These are phyloP conservation scores for Candida frijolesensis DNA, from an alignment of 1,139 yeast species.

Conservation along the genomic window DNA sequence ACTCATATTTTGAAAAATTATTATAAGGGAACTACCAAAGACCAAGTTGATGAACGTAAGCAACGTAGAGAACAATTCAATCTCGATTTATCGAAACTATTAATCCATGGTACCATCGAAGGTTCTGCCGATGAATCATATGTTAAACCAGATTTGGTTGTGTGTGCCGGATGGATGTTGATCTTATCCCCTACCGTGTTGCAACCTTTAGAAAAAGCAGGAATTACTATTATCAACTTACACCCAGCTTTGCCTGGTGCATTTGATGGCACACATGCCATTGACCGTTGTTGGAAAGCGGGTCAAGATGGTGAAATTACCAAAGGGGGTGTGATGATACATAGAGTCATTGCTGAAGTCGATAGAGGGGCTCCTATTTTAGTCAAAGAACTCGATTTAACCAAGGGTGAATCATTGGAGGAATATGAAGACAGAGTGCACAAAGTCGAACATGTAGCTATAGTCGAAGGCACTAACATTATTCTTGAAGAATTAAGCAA, in stretches of 20 bases:
- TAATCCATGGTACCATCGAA: conserved; percentile 50
- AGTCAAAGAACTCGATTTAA: conserved; percentile 73
- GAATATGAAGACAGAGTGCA: conserved; percentile 86
- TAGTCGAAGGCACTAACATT: conserved; percentile 82
- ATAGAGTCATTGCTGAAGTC: conserved; percentile 90
- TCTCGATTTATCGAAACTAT: conserved; percentile 68
- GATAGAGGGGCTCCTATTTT: conserved; percentile 90
- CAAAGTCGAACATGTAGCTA: conserved; percentile 80
- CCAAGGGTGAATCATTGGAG: conserved; percentile 73
- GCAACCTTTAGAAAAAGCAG: conserved; percentile 59
- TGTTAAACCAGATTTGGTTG: conserved; percentile 74
- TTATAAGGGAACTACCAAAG: conserved; percentile 73
- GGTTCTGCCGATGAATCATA: conserved; percentile 31
- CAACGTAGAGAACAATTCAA: conserved; percentile 73
- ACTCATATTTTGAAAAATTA: conserved; percentile 75
- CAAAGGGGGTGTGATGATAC: conserved; percentile 96
- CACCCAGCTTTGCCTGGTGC: conserved; percentile 98
- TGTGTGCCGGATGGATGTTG: conserved; percentile 99
- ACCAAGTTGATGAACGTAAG: conserved; percentile 54
- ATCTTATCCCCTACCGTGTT: conserved; percentile 80
- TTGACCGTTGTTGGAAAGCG: conserved; percentile 93
- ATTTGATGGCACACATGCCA: conserved; percentile 96
- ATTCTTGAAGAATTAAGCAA: conserved; percentile 47
- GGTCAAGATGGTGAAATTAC: conserved; percentile 79
- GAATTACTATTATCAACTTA: conserved; percentile 80